A percentile compares a stretch with the other conserved stretches of the same genome.
phyloP scores from a whole-genome alignment of 2,329 filamentous ascomycete genomes.

The Penicillium sp. region DNA sequence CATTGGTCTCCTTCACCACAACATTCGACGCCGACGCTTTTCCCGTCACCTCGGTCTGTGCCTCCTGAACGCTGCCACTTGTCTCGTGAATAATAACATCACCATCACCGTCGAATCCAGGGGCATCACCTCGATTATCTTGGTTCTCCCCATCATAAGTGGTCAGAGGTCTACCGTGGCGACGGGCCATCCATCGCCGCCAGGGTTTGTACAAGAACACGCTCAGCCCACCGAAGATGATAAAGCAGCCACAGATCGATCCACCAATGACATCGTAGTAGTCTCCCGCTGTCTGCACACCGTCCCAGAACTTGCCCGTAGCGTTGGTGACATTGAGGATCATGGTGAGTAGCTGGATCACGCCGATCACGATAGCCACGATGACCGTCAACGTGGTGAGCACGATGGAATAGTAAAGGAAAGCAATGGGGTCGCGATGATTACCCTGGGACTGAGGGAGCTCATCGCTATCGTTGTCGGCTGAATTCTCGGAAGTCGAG shows the following conservation, averaged over 20 bases:
- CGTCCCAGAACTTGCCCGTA: slow-evolving; percentile 84
- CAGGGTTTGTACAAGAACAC: slow-evolving; percentile 79
- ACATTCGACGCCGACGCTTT: slow-evolving; percentile 23
- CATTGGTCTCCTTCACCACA: slow-evolving; percentile 21
- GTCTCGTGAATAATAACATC: slow-evolving; percentile 3
- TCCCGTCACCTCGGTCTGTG: slow-evolving; percentile 2
- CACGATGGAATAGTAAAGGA: slow-evolving; percentile 91
- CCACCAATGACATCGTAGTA: slow-evolving; percentile 86
- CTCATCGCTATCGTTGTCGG: slow-evolving; percentile 24
- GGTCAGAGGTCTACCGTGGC: slow-evolving; percentile 26
- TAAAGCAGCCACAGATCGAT: slow-evolving; percentile 80
- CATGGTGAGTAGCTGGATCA: slow-evolving; percentile 80
- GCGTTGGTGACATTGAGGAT: slow-evolving; percentile 75
- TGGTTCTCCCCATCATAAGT: slow-evolving; percentile 30
- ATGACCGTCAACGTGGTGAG: slow-evolving; percentile 81
- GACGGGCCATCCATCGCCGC: slow-evolving; percentile 62
- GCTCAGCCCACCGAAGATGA: slow-evolving; percentile 74
- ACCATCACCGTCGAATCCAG: not conserved
- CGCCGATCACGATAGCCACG: slow-evolving; percentile 82
- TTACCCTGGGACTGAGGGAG: slow-evolving; percentile 38
- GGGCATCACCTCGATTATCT: slow-evolving; percentile 29
- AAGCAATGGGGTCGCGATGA: slow-evolving; percentile 80
- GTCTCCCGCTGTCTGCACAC: slow-evolving; percentile 74
- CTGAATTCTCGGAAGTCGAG: slow-evolving; percentile 20
- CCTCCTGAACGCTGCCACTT: not conserved